Percentiles rank a stretch among this genome's conserved stretches.
phyloP scores from a whole-genome alignment of 169 alveolate genomes.

The Plasmodium fragile region DNA sequence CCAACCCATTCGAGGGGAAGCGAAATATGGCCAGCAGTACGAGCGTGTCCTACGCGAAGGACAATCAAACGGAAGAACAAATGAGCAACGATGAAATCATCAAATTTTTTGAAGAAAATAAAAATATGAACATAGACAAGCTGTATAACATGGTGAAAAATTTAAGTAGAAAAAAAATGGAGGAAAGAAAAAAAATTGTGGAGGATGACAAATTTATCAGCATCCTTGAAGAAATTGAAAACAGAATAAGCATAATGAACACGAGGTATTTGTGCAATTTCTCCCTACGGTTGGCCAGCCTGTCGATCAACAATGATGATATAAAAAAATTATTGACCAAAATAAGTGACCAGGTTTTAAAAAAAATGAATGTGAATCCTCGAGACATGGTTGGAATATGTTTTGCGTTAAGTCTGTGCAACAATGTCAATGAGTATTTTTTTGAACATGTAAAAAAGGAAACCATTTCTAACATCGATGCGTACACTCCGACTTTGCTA shows the following conservation, averaged over 20 bases:
- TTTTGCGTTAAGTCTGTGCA: conserved; percentile 73
- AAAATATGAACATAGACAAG: conserved; percentile 75
- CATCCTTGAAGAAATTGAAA: conserved; percentile 74
- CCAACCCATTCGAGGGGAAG: background rate
- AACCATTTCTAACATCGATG: conserved; percentile 71
- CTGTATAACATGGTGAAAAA: conserved; percentile 66
- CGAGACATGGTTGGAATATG: conserved; percentile 75
- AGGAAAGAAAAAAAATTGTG: conserved; percentile 50
- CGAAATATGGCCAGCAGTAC: conserved; percentile 24
- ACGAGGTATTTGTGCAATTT: conserved; percentile 73
- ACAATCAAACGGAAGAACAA: conserved; percentile 22
- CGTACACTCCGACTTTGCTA: conserved; percentile 76
- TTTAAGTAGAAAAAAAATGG: conserved; percentile 68
- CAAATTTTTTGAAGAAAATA: conserved; percentile 62
- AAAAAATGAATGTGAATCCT: conserved; percentile 72
- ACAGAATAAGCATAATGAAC: conserved; percentile 63
- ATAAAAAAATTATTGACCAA: conserved; percentile 62
- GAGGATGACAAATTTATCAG: conserved; percentile 62
- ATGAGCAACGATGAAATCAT: conserved; percentile 73
- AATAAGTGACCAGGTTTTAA: conserved; percentile 62
- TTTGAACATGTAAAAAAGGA: conserved; percentile 76
- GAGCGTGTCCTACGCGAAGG: background rate
- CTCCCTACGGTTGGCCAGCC: conserved; percentile 54
- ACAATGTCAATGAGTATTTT: conserved; percentile 75
- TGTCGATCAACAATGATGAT: conserved; percentile 70